Evolutionary conservation across 495 filamentous ascomycete genomes (phyloP), one percentile per base, ranked within the genome.

Genomic region (Mycothermus thermophilus): DNA sequence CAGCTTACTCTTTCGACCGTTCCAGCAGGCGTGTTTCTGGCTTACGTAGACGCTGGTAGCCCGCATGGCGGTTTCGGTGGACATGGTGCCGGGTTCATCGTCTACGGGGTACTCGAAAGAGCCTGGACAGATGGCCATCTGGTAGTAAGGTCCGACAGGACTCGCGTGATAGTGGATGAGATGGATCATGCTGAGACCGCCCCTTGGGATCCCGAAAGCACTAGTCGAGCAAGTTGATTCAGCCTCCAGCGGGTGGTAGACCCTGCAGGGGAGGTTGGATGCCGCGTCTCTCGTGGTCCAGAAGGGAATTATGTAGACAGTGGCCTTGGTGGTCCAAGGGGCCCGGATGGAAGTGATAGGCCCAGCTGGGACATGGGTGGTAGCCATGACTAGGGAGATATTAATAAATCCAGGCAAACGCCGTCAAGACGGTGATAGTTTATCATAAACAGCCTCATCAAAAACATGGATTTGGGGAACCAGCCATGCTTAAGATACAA

Each of bases 41-140:
- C 54, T 63, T 30, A 71, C 66, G 40, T 66, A 71, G n/a, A 72
- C 66, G 6, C 62, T 51, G 3, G 58, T 63, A 34, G 66, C 55
- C 18, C 62, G 33, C 33, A 44, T 21, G 31, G 37, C 44, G 15
- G 44, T 48, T 42, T 41, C 51, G 22, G 29, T 42, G 20, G 27
- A 32, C 29, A 22, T 33, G 37, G 41, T 57, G 29, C 48, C 53
- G 18, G 43, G 43, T 21, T 43, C 41, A 14, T 47, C 44, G 17
- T 51, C 52, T 12, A 50, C 42, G 6, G 55, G 55, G 27, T 53
- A 55, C 7, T 45, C 40, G 35, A 65, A 70, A 22, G 29, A 43
- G 8, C 69, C 66, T 9, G 66, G 65, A 12, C 58, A 37, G 17
- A 72, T 38, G 7, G 61, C 40, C 34, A 71, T 44, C 50, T 71